These are phyloP conservation scores for Acephala macrosclerotiorum DNA, from an alignment of 2,329 filamentous ascomycete species.

Conservation along the genomic window DNA sequence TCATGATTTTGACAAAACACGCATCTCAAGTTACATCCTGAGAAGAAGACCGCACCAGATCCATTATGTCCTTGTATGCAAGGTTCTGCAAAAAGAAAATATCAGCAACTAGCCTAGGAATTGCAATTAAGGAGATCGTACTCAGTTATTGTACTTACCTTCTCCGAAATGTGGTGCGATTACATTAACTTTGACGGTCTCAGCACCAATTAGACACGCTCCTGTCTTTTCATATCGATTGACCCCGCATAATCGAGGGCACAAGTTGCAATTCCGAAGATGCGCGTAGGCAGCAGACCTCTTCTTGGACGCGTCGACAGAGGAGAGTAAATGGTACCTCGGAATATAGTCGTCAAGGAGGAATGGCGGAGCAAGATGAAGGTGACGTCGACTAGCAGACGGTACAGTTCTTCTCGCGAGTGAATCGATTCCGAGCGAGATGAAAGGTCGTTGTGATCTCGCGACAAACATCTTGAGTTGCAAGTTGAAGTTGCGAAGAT, in stretches of 20 bases:
- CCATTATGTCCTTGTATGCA: slow-evolving; percentile 85
- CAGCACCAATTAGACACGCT: slow-evolving; percentile 76
- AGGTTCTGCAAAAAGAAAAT: slow-evolving; percentile 58
- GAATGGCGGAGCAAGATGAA: slow-evolving; percentile 69
- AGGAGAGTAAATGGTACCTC: slow-evolving; percentile 72
- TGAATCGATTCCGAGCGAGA: background rate
- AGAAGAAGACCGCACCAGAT: slow-evolving; percentile 77
- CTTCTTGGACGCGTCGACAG: slow-evolving; percentile 75
- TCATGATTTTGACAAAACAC: slow-evolving; percentile 85
- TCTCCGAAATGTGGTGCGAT: slow-evolving; percentile 89
- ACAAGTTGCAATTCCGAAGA: slow-evolving; percentile 81
- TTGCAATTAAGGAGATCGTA: slow-evolving; percentile 9
- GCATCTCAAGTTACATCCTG: slow-evolving; percentile 57
- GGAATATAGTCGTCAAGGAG: slow-evolving; percentile 79
- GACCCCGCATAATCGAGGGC: slow-evolving; percentile 77
- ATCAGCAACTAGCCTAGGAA: slow-evolving; percentile 11
- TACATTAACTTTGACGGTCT: slow-evolving; percentile 80
- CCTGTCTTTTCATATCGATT: slow-evolving; percentile 84
- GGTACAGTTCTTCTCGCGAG: background rate
- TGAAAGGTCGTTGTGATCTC: background rate
- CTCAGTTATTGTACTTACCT: slow-evolving; percentile 50
- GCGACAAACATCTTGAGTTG: background rate
- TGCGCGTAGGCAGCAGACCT: slow-evolving; percentile 77
- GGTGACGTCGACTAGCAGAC: slow-evolving; percentile 9
- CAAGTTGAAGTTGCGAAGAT: background rate